phyloP scores from a whole-genome alignment of 2,329 filamentous ascomycete species.

The Hymenoscyphus infarciens region DNA sequence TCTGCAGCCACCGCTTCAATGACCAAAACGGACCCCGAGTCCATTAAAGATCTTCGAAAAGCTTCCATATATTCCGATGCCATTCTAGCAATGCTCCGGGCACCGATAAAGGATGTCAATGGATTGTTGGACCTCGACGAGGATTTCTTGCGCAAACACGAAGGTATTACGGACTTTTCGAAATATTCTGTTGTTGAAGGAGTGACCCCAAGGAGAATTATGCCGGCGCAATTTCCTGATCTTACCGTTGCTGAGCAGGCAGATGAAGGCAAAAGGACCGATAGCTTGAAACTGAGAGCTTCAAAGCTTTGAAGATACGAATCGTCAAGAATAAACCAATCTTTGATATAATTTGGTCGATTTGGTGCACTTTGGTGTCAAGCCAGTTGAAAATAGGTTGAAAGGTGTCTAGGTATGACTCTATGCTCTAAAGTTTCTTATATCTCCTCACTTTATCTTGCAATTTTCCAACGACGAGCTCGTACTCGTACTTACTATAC shows the following conservation, averaged over 20 bases:
- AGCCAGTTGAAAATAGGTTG: background rate
- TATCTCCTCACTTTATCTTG: background rate
- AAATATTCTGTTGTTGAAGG: slow-evolving; percentile 69
- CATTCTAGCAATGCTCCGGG: slow-evolving; percentile 65
- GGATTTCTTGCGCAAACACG: slow-evolving; percentile 67
- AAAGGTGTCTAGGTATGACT: background rate
- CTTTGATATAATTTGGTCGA: background rate
- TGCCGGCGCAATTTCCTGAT: slow-evolving; percentile 65
- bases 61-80: slow-evolving; percentile 76
- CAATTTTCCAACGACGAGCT: background rate
- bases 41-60: slow-evolving; percentile 60
- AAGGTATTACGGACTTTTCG: slow-evolving; percentile 65
- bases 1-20: slow-evolving; percentile 66
- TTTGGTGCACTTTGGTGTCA: background rate
- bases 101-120: slow-evolving; percentile 60
- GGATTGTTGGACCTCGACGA: slow-evolving; percentile 73
- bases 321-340: background rate
- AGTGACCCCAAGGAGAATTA: slow-evolving; percentile 65
- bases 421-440: background rate
- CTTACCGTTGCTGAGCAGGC: slow-evolving; percentile 73
- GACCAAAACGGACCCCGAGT: slow-evolving; percentile 42
- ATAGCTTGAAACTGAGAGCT: slow-evolving; percentile 50
- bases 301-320: slow-evolving; percentile 17
- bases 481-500: slow-evolving; percentile 17
- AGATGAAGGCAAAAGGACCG: slow-evolving; percentile 70